phyloP scores from a whole-genome alignment of 768 basidiomycete genomes.

The Amanita exitialis region DNA sequence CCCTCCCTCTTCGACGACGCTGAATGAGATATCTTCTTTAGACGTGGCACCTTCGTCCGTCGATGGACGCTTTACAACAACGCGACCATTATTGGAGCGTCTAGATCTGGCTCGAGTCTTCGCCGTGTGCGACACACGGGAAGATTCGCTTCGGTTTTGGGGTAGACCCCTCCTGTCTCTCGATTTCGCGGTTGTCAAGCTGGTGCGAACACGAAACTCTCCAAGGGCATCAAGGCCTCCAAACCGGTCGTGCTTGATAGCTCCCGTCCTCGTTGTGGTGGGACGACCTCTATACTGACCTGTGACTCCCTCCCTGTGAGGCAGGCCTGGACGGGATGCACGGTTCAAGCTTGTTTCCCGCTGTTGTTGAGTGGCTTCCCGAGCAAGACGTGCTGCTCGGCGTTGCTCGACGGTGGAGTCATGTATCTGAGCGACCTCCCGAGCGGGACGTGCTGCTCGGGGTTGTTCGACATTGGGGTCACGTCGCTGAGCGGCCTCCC shows the following conservation, averaged over 20 bases:
- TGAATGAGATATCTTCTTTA: slow-evolving; percentile 6
- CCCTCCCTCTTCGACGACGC: slow-evolving; percentile 13
- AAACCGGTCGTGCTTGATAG: background rate
- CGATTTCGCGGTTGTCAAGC: background rate
- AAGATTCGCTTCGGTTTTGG: background rate
- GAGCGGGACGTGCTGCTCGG: background rate
- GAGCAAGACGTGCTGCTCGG: background rate
- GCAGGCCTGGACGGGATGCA: background rate
- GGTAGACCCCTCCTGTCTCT: background rate
- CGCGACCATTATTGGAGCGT: background rate
- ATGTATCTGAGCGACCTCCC: background rate
- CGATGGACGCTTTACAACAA: background rate
- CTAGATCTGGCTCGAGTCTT: background rate
- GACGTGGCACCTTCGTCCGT: background rate
- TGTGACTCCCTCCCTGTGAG: too few species aligned
- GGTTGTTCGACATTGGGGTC: background rate
- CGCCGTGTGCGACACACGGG: background rate
- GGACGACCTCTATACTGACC: background rate
- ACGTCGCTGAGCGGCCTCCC: slow-evolving; percentile 7
- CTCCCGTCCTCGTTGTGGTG: background rate
- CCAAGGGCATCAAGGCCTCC: slow-evolving; percentile 1
- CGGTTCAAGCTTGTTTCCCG: background rate
- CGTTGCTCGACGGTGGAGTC: background rate
- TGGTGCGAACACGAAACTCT: background rate
- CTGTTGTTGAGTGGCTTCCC: background rate